A percentile compares a stretch with the other conserved stretches of the same genome.
Evolutionary conservation across 177 flowering plant species (phyloP).

Genomic region (Vitis hybrid): DNA sequence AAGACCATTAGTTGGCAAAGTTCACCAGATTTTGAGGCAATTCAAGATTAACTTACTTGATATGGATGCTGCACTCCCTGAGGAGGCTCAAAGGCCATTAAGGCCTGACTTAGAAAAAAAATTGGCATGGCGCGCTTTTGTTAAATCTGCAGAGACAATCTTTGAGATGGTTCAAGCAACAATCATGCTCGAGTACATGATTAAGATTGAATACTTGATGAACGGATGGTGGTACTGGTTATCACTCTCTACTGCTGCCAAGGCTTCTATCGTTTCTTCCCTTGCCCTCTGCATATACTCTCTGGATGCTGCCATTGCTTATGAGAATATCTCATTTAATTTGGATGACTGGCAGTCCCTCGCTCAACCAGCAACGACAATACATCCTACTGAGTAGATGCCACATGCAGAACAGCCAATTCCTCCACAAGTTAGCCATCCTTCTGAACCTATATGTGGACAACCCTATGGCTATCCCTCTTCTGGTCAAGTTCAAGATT

Average conservation of each 20-base stretch:
- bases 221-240: constrained; percentile 99
- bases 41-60: constrained; percentile 87
- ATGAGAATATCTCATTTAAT: constrained; percentile 41
- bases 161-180: constrained; percentile 92
- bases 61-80: constrained; percentile 87
- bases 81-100: constrained; percentile 66
- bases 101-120: constrained; percentile 49
- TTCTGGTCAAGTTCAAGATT: too few species aligned
- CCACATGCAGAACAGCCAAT: too few species aligned
- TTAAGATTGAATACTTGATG: constrained; percentile 68
- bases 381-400: too few species aligned
- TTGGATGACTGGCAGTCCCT: constrained; percentile 12
- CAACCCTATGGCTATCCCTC: too few species aligned
- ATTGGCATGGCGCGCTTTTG: constrained; percentile 81
- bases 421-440: too few species aligned
- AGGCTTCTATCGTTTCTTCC: constrained; percentile 70
- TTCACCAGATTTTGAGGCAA: constrained; percentile 53
- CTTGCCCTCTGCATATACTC: constrained; percentile 84
- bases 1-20: constrained; percentile 63
- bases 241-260: constrained; percentile 93
- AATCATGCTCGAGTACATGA: constrained; percentile 70
- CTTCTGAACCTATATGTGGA: too few species aligned
- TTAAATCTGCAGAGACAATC: constrained; percentile 75
- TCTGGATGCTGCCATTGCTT: constrained; percentile 74
- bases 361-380: constrained; percentile 2